phyloP scores from a whole-genome alignment of 129 eudicot genomes.

The Lactuca saligna region DNA sequence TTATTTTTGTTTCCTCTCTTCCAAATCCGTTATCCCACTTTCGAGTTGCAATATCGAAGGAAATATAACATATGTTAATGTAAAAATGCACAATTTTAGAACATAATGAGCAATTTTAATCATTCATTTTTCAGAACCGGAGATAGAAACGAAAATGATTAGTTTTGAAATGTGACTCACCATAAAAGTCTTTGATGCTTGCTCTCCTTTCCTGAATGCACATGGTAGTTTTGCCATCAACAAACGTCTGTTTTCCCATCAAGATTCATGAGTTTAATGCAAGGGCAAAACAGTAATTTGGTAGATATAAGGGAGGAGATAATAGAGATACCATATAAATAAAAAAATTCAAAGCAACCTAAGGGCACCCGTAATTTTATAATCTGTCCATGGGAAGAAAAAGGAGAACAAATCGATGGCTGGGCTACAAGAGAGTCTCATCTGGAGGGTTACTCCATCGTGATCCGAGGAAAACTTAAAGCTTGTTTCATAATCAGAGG shows the following conservation, averaged over 20 bases:
- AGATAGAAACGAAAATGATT: neutral
- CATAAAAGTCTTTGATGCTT: slow-evolving; percentile 61
- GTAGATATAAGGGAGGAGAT: neutral
- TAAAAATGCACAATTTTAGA: slow-evolving; percentile 13
- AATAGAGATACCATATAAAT: slow-evolving; percentile 44
- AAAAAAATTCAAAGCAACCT: slow-evolving; percentile 49
- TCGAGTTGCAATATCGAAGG: slow-evolving; percentile 86
- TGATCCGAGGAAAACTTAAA: slow-evolving; percentile 37
- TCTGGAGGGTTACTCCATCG: slow-evolving; percentile 59
- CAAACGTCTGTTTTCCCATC: slow-evolving; percentile 44
- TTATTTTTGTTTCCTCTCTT: slow-evolving; percentile 71
- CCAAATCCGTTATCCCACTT: slow-evolving; percentile 75
- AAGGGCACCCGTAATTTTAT: slow-evolving; percentile 54
- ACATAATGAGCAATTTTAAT: neutral
- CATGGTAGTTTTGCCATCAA: slow-evolving; percentile 64
- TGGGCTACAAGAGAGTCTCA: slow-evolving; percentile 60
- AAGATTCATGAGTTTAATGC: slow-evolving; percentile 10
- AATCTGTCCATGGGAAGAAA: slow-evolving; percentile 60
- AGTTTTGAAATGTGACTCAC: slow-evolving; percentile 29
- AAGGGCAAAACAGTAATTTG: slow-evolving; percentile 19
- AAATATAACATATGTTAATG: slow-evolving; percentile 58
- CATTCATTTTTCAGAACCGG: neutral
- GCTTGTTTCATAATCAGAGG: slow-evolving; percentile 30
- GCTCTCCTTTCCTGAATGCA: slow-evolving; percentile 62
- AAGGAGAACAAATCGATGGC: slow-evolving; percentile 51